These are phyloP conservation scores for Tulasnella sp. DNA, from an alignment of 768 basidiomycete genomes.

Conservation along the genomic window DNA sequence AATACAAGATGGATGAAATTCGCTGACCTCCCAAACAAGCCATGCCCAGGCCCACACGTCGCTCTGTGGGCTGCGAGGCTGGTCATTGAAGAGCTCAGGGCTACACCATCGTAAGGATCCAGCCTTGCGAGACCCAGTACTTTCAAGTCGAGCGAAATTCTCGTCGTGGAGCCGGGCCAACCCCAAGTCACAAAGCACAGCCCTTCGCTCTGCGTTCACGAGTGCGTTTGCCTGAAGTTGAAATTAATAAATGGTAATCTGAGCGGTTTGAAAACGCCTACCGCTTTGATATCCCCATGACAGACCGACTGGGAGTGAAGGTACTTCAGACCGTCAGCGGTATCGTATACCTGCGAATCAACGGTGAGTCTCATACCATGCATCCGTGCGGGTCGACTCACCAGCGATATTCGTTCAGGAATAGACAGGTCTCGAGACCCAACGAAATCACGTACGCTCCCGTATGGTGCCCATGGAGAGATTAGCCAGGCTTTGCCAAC, in stretches of 20 bases:
- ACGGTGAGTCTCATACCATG: background rate
- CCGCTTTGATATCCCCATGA: background rate
- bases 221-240: background rate
- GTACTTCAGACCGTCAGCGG: background rate
- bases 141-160: background rate
- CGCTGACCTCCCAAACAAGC: background rate
- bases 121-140: background rate
- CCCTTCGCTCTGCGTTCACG: background rate
- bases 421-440: background rate
- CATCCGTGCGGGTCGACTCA: background rate
- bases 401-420: background rate
- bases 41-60: conserved; percentile 3
- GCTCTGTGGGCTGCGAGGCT: background rate
- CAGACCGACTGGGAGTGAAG: background rate
- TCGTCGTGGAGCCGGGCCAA: background rate
- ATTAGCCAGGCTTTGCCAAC: background rate
- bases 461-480: background rate
- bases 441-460: background rate
- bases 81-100: background rate
- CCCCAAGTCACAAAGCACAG: conserved; percentile 9
- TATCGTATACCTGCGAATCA: background rate
- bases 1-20: background rate
- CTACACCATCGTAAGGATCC: conserved; percentile 9
- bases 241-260: background rate
- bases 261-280: background rate